phyloP scores from a whole-genome alignment of 306 rosid genomes.

The Styphnolobium japonicum region DNA sequence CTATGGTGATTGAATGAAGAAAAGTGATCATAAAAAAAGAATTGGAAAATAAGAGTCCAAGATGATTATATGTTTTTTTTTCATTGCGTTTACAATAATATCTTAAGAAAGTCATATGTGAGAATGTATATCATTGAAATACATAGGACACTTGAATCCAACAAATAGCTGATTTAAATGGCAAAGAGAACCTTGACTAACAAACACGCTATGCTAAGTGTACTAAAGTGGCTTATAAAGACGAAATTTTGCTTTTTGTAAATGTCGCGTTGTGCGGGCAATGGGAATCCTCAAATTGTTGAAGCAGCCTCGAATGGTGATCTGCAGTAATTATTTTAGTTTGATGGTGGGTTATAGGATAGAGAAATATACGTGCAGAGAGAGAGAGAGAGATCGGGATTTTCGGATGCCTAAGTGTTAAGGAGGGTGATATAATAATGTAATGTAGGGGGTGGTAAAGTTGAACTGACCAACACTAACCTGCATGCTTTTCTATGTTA shows the following conservation, averaged over 20 bases:
- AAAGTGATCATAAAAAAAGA: too few species aligned
- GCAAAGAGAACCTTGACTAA: not conserved
- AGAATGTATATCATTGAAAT: not conserved
- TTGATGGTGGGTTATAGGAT: slow-evolving; percentile 15
- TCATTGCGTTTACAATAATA: not conserved
- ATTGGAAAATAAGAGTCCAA: too few species aligned
- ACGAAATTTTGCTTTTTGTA: slow-evolving; percentile 8
- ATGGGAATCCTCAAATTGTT: slow-evolving; percentile 32
- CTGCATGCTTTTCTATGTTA: slow-evolving; percentile 23
- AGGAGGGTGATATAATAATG: not conserved
- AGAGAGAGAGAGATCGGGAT: not conserved
- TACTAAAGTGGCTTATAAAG: slow-evolving; percentile 5
- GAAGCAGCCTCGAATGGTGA: slow-evolving; percentile 28
- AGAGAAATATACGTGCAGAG: not conserved
- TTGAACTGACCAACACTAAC: slow-evolving; percentile 11
- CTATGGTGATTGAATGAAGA: not conserved
- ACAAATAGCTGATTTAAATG: not conserved
- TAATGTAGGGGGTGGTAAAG: slow-evolving; percentile 23
- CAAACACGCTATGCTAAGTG: not conserved
- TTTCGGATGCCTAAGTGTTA: not conserved
- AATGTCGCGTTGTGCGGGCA: slow-evolving; percentile 35
- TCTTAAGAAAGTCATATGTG: too few species aligned
- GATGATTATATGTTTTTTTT: not conserved
- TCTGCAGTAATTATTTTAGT: slow-evolving; percentile 13
- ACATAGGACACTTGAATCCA: not conserved